phyloP scores from a whole-genome alignment of 306 rosid species.

The Neltuma alba region DNA sequence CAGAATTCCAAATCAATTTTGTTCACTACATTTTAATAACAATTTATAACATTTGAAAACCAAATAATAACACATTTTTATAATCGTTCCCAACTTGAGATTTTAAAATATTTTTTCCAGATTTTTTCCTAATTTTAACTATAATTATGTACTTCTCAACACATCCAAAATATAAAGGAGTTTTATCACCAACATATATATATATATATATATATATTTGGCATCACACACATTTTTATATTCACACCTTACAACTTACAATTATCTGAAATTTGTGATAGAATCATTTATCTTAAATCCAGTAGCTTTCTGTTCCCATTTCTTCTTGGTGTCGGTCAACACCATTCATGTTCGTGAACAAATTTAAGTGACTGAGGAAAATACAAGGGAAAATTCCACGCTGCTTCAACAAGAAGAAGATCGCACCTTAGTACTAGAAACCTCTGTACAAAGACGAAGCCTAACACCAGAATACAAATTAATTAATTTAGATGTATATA shows the following conservation, averaged over 20 bases:
- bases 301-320: background rate
- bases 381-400: background rate
- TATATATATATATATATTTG: too few species aligned
- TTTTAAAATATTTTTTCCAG: too few species aligned
- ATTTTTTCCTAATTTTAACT: too few species aligned
- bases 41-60: too few species aligned
- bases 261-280: background rate
- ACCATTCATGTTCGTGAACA: background rate
- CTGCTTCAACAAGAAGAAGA: background rate
- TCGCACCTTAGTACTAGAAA: background rate
- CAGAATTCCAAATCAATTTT: too few species aligned
- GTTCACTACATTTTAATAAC: too few species aligned
- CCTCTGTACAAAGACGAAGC: slow-evolving; percentile 5
- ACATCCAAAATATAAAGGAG: background rate
- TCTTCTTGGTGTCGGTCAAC: background rate
- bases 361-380: background rate
- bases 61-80: too few species aligned
- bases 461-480: slow-evolving; percentile 37
- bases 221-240: too few species aligned
- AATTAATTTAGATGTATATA: slow-evolving; percentile 32
- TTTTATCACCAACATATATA: background rate
- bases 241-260: background rate
- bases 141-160: background rate
- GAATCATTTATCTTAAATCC: background rate
- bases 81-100: too few species aligned